Conservation (phyloP, 768 basidiomycete genomes). For the Kwoniella botswanensis region DNA sequence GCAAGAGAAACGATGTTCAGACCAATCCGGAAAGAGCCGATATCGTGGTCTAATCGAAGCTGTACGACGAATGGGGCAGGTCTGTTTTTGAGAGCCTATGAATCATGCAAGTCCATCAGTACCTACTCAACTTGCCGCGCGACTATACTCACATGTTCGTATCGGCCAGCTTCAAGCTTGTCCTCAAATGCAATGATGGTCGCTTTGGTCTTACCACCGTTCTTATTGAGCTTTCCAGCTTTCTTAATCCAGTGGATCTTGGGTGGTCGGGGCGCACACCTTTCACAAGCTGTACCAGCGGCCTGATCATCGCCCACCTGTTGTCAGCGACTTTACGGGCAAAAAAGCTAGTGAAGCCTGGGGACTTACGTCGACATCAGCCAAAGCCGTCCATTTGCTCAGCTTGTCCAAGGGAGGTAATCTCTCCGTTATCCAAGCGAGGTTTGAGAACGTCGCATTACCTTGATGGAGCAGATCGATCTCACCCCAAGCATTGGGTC, state of each 20-base stretch:
- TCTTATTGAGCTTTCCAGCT: slow-evolving; percentile 48
- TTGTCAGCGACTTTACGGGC: slow-evolving; percentile 3
- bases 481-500: slow-evolving; percentile 72
- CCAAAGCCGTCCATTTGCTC: slow-evolving; percentile 72
- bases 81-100: slow-evolving; percentile 73
- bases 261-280: slow-evolving; percentile 81
- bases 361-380: slow-evolving; percentile 59
- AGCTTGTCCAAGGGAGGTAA: slow-evolving; percentile 74
- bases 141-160: slow-evolving; percentile 66
- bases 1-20: slow-evolving; percentile 84
- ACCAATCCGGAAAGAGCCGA: slow-evolving; percentile 78
- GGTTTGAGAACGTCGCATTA: slow-evolving; percentile 69
- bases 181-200: slow-evolving; percentile 75
- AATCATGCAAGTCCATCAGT: slow-evolving; percentile 1
- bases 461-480: slow-evolving; percentile 88
- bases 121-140: background rate
- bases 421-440: slow-evolving; percentile 87
- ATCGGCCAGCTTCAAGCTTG: slow-evolving; percentile 81
- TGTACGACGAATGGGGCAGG: slow-evolving; percentile 87
- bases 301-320: slow-evolving; percentile 18
- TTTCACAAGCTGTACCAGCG: slow-evolving; percentile 64
- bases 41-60: slow-evolving; percentile 64
- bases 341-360: background rate
- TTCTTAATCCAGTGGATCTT: slow-evolving; percentile 72
- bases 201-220: slow-evolving; percentile 62